These are phyloP conservation scores for Ceratopteris richardii DNA, from an alignment of 75 land plant species.

Conservation along the genomic window DNA sequence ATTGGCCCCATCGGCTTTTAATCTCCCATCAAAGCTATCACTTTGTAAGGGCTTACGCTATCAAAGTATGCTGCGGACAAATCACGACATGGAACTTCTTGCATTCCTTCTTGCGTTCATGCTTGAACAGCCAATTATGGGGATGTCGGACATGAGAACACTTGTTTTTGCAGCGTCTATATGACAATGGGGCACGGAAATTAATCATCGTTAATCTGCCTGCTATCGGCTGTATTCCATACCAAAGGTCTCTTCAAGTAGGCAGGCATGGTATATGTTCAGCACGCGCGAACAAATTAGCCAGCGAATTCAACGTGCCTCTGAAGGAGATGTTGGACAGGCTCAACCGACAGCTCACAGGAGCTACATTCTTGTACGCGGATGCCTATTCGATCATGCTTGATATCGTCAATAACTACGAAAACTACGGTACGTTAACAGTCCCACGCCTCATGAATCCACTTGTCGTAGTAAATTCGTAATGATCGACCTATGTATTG, in stretches of 20 bases:
- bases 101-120: too few species aligned
- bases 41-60: too few species aligned
- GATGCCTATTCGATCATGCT: constrained; percentile 60
- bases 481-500: too few species aligned
- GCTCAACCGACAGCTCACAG: constrained; percentile 42
- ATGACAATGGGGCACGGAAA: constrained; percentile 65
- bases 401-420: constrained; percentile 57
- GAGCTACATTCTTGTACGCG: constrained; percentile 46
- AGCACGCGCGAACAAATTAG: constrained; percentile 46
- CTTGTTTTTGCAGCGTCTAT: constrained; percentile 76
- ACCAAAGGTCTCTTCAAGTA: constrained; percentile 44
- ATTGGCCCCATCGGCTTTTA: too few species aligned
- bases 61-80: too few species aligned
- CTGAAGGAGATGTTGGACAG: constrained; percentile 44
- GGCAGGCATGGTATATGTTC: constrained; percentile 36
- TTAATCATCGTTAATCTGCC: constrained; percentile 62
- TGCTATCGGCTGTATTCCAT: constrained; percentile 89
- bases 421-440: constrained; percentile 51
- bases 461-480: too few species aligned
- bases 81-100: too few species aligned
- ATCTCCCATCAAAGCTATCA: too few species aligned
- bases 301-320: constrained; percentile 38
- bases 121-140: too few species aligned
- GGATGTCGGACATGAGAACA: too few species aligned
- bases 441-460: too few species aligned